These are phyloP conservation scores for Colletotrichum aenigma DNA, from an alignment of 2,329 filamentous ascomycete genomes.

Conservation along the genomic window DNA sequence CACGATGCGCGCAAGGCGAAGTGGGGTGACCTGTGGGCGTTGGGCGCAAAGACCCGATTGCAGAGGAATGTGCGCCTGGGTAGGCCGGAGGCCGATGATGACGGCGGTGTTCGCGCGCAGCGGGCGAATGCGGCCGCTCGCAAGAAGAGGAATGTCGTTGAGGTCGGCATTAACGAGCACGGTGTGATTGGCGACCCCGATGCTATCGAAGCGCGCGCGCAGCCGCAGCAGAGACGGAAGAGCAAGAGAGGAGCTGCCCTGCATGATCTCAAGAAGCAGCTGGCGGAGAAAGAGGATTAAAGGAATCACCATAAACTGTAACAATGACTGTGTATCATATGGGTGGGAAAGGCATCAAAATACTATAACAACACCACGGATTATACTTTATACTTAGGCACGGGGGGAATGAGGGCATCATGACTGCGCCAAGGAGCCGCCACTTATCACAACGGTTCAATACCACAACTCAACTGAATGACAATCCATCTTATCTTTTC, in stretches of 20 bases:
- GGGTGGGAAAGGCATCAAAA: slow-evolving; percentile 5
- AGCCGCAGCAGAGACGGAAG: slow-evolving; percentile 39
- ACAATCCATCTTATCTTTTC: background rate
- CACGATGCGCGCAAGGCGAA: slow-evolving; percentile 87
- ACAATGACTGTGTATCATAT: background rate
- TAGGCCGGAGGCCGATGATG: slow-evolving; percentile 39
- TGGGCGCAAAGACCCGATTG: slow-evolving; percentile 88
- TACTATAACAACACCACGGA: slow-evolving; percentile 5
- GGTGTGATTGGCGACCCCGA: slow-evolving; percentile 24
- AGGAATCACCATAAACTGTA: background rate
- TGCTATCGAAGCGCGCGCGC: slow-evolving; percentile 38
- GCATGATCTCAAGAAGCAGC: slow-evolving; percentile 43
- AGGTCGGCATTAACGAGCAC: slow-evolving; percentile 34
- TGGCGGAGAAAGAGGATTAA: slow-evolving; percentile 35
- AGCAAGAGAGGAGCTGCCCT: slow-evolving; percentile 40
- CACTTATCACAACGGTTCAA: background rate
- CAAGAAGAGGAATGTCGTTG: slow-evolving; percentile 44
- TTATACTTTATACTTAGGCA: background rate
- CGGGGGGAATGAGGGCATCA: background rate
- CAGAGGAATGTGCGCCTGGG: slow-evolving; percentile 66
- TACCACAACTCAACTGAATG: slow-evolving; percentile 3
- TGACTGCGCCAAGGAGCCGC: background rate
- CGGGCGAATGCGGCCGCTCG: slow-evolving; percentile 22
- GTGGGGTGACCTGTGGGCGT: slow-evolving; percentile 96
- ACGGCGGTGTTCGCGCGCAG: slow-evolving; percentile 49